Evolutionary conservation across 768 basidiomycete species (phyloP).

Genomic region (Lanmaoa pseudosensibilis): DNA sequence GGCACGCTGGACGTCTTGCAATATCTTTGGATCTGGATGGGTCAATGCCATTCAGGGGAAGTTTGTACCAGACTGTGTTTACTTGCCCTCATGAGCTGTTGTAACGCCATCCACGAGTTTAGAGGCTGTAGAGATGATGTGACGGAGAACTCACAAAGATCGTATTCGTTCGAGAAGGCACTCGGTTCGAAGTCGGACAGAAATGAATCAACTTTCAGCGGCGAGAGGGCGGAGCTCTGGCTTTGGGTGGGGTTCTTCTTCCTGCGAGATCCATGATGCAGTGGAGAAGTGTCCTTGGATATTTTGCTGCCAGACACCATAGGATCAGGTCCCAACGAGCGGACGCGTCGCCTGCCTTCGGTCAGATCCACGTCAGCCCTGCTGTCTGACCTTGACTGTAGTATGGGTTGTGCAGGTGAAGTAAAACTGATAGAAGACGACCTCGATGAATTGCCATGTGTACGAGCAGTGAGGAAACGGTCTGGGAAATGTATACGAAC

Average conservation of each 20-base stretch:
- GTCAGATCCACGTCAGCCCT: slow-evolving; percentile 4
- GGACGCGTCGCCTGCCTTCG: slow-evolving; percentile 22
- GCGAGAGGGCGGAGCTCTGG: slow-evolving; percentile 16
- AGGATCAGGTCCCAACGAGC: slow-evolving; percentile 23
- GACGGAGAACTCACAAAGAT: slow-evolving; percentile 57
- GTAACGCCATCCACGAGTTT: slow-evolving; percentile 6
- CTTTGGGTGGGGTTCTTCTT: slow-evolving; percentile 19
- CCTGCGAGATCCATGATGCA: slow-evolving; percentile 19
- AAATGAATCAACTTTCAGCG: slow-evolving; percentile 28
- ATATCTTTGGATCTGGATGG: slow-evolving; percentile 66
- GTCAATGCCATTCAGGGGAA: slow-evolving; percentile 13
- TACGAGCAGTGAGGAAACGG: slow-evolving; percentile 28
- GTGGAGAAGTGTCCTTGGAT: slow-evolving; percentile 17
- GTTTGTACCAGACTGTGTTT: slow-evolving; percentile 3
- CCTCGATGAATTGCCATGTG: slow-evolving; percentile 30
- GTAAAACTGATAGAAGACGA: slow-evolving; percentile 31
- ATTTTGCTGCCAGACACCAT: slow-evolving; percentile 10
- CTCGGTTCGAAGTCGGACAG: slow-evolving; percentile 38
- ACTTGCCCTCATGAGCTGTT: slow-evolving; percentile 73
- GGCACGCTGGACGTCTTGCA: slow-evolving; percentile 79
- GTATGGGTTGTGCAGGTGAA: slow-evolving; percentile 15
- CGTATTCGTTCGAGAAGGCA: slow-evolving; percentile 73
- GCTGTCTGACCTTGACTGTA: slow-evolving; percentile 15
- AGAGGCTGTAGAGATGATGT: slow-evolving; percentile 6
- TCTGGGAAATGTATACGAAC: slow-evolving; percentile 38